Base-by-base conservation (phyloP, 768 basidiomycete genomes). In the Clathrus columnatus region DNA sequence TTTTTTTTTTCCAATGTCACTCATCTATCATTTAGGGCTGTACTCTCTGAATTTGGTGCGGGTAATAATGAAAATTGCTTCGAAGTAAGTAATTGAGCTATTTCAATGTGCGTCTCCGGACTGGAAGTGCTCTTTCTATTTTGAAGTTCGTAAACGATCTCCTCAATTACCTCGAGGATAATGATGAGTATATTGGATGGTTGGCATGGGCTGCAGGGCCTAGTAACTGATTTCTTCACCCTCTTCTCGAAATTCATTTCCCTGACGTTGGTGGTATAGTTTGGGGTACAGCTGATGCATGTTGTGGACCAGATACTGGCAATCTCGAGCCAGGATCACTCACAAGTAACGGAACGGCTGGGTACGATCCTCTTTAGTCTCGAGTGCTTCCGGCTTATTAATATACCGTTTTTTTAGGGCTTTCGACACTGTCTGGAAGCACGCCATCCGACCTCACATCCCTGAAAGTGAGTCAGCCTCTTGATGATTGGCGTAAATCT, bases 101-200 rank as follows among this genome's bases (percentile, higher is more conserved):
- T 50, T 24, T 48, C n/a, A n/a, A n/a, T n/a, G n/a, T n/a, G n/a
- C n/a, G n/a, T n/a, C n/a, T n/a, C n/a, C n/a, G n/a, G n/a, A n/a
- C n/a, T n/a, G n/a, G n/a, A n/a, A n/a, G n/a, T 6, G 8, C n/a
- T 72, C 65, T 64, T 28, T 27, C 44, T 51, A 29, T 24, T 23
- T 8, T 54, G 20, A 64, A 72, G 68, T 49, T 28, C 59, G 57
- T 17, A 48, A 68, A 70, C 21, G 72, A 74, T n/a, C 58, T 76
- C 62, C 62, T 76, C 2, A 64, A 62, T 30, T 76, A 74, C 61
- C 63, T 76, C 50, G 60, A 63, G 2, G 63, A 66, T 14, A 76
- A 75, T 57, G 72, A 74, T 42, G 75, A 67, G 28, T 76, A 74
- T 61, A 75, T 76, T 46, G 75, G 75, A 14, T 76, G 74, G 75